phyloP scores from a whole-genome alignment of 306 rosid species.

The Lathyrus aphaca region DNA sequence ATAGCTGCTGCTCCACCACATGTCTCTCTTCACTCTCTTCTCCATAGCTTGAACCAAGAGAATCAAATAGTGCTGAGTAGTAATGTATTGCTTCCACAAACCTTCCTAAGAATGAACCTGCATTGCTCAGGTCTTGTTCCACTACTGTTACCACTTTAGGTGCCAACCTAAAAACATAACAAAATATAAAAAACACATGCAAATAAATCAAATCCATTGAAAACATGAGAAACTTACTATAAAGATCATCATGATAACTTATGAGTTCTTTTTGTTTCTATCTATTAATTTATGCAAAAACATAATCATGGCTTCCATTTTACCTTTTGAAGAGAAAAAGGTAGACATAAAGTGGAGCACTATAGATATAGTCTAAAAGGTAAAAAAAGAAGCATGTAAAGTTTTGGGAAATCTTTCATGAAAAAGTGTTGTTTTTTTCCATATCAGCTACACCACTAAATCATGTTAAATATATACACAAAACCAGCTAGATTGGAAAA shows the following conservation, averaged over 20 bases:
- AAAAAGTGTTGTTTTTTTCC: conserved; percentile 39
- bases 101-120: conserved; percentile 91
- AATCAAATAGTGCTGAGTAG: conserved; percentile 93
- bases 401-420: conserved; percentile 30
- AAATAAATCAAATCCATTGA: conserved; percentile 33
- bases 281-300: conserved; percentile 23
- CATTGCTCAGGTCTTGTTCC: conserved; percentile 91
- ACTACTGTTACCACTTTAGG: conserved; percentile 99
- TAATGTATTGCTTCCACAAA: conserved; percentile 98
- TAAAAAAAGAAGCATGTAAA: conserved; percentile 18
- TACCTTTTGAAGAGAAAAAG: conserved; percentile 34
- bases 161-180: conserved; percentile 62
- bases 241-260: background rate
- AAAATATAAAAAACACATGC: background rate
- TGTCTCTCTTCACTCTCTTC: conserved; percentile 97
- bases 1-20: conserved; percentile 91
- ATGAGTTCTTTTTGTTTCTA: conserved; percentile 30
- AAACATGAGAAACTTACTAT: conserved; percentile 19
- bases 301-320: conserved; percentile 38
- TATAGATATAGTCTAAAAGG: conserved; percentile 42
- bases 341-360: conserved; percentile 21
- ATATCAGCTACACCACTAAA: conserved; percentile 27
- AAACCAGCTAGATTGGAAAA: background rate
- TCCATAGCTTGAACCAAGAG: conserved; percentile 90
- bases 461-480: background rate